Conservation (phyloP, 306 rosid species). For the Luffa aegyptiaca region DNA sequence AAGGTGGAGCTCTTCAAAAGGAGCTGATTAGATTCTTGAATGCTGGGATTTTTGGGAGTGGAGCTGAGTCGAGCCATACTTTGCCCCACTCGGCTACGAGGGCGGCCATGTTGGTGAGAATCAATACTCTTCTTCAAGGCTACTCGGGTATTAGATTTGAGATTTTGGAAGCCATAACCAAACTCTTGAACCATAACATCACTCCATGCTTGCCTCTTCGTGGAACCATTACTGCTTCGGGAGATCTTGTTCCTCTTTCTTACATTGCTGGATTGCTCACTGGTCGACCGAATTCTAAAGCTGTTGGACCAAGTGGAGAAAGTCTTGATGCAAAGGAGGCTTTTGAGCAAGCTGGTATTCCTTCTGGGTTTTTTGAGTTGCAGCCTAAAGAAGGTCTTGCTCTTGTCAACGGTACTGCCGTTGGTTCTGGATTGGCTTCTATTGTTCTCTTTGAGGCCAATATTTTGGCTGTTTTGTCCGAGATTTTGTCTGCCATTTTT, state of each 20-base stretch:
- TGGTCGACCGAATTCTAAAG: slow-evolving; percentile 68
- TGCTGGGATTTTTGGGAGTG: slow-evolving; percentile 76
- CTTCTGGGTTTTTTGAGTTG: slow-evolving; percentile 61
- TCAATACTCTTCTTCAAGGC: slow-evolving; percentile 90
- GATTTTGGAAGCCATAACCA: slow-evolving; percentile 68
- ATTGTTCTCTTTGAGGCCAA: slow-evolving; percentile 78
- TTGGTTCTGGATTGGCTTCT: slow-evolving; percentile 85
- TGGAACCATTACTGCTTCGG: slow-evolving; percentile 76
- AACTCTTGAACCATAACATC: slow-evolving; percentile 53
- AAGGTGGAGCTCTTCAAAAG: slow-evolving; percentile 86
- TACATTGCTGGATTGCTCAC: slow-evolving; percentile 79
- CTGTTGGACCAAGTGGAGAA: slow-evolving; percentile 57
- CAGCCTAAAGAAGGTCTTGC: slow-evolving; percentile 96
- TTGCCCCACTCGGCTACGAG: slow-evolving; percentile 69
- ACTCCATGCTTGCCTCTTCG: slow-evolving; percentile 81
- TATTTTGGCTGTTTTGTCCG: slow-evolving; percentile 48
- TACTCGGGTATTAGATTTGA: slow-evolving; percentile 89
- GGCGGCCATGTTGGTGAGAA: slow-evolving; percentile 79
- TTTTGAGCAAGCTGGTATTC: slow-evolving; percentile 39
- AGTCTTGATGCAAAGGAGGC: slow-evolving; percentile 49
- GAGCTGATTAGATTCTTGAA: slow-evolving; percentile 84
- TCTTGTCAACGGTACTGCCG: slow-evolving; percentile 86
- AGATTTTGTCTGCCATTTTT: slow-evolving; percentile 62
- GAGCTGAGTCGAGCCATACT: slow-evolving; percentile 53
- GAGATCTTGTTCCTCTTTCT: slow-evolving; percentile 83